A percentile compares a stretch with the other conserved stretches of the same genome.
phyloP scores from a whole-genome alignment of 805 yeast genomes.

The Wickerhamiella bombiphila region DNA sequence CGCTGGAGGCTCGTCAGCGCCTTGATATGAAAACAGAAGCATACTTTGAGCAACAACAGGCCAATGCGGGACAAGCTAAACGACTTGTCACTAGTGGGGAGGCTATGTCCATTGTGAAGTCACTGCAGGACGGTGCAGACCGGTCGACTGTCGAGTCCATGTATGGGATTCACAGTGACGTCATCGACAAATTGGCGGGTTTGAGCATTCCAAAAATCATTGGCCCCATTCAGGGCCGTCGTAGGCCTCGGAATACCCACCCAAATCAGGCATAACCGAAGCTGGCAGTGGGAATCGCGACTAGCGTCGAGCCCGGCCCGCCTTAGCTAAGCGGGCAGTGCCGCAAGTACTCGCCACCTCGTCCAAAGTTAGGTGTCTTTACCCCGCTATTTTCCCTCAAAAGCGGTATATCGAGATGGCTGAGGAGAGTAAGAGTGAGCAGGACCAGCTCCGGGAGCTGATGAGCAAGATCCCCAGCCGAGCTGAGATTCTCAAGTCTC shows the following conservation, averaged over 20 bases:
- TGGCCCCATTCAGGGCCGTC: neutral
- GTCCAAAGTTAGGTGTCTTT: no score
- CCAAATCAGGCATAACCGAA: no score
- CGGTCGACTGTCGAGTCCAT: neutral
- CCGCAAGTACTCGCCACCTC: no score
- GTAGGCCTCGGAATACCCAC: no score
- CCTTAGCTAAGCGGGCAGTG: no score
- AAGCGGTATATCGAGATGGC: neutral
- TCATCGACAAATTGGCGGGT: neutral
- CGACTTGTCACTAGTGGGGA: neutral
- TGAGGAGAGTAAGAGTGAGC: neutral
- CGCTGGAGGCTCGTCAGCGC: conserved; percentile 15
- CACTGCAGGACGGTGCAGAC: neutral
- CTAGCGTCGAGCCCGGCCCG: no score
- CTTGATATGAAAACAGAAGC: conserved; percentile 6
- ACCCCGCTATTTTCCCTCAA: no score
- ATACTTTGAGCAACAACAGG: conserved; percentile 2
- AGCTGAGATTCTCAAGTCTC: conserved; percentile 18
- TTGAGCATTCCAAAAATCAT: neutral
- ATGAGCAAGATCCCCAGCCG: conserved; percentile 16
- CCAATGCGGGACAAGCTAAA: neutral
- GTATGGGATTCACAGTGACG: neutral
- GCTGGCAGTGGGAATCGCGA: no score
- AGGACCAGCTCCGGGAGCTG: conserved; percentile 7
- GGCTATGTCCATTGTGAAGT: neutral